These are phyloP conservation scores for Periconia sp. DNA, from an alignment of 2,329 filamentous ascomycete species.

Conservation along the genomic window DNA sequence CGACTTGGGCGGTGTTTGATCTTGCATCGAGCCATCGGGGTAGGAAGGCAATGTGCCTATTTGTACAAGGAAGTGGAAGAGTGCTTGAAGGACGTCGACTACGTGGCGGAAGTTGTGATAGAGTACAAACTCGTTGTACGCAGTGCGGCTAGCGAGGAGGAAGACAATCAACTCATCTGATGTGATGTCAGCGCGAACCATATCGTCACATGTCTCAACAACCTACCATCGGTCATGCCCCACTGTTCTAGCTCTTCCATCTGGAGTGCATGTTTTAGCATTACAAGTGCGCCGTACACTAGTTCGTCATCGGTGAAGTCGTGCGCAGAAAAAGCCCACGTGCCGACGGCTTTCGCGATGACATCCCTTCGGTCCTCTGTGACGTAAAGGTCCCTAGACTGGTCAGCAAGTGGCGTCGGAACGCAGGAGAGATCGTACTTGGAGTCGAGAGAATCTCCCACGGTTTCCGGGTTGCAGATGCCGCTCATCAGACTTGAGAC, in stretches of 20 bases:
- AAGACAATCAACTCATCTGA: conserved; percentile 83
- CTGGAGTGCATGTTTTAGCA: conserved; percentile 86
- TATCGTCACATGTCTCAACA: background rate
- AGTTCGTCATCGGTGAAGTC: conserved; percentile 90
- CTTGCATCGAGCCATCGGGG: conserved; percentile 48
- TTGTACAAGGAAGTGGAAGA: conserved; percentile 85
- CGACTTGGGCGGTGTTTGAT: conserved; percentile 55
- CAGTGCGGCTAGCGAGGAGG: conserved; percentile 83
- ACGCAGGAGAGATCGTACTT: conserved; percentile 53
- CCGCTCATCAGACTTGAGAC: conserved; percentile 88
- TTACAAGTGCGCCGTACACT: conserved; percentile 80
- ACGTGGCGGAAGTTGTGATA: conserved; percentile 99
- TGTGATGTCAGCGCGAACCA: conserved; percentile 23
- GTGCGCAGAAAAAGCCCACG: conserved; percentile 90
- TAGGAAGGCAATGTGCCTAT: conserved; percentile 78
- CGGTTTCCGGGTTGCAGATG: conserved; percentile 76
- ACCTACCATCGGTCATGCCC: conserved; percentile 77
- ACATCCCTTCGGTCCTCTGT: conserved; percentile 67
- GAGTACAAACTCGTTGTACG: conserved; percentile 96
- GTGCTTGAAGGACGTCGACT: conserved; percentile 91
- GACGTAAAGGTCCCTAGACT: conserved; percentile 67
- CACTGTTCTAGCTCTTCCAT: conserved; percentile 83
- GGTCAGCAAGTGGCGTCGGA: conserved; percentile 21
- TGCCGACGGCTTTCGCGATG: conserved; percentile 73
- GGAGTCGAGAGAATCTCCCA: conserved; percentile 66